Evolutionary conservation across 2,329 filamentous ascomycete genomes (phyloP).

Genomic region (Huntiella decipiens): DNA sequence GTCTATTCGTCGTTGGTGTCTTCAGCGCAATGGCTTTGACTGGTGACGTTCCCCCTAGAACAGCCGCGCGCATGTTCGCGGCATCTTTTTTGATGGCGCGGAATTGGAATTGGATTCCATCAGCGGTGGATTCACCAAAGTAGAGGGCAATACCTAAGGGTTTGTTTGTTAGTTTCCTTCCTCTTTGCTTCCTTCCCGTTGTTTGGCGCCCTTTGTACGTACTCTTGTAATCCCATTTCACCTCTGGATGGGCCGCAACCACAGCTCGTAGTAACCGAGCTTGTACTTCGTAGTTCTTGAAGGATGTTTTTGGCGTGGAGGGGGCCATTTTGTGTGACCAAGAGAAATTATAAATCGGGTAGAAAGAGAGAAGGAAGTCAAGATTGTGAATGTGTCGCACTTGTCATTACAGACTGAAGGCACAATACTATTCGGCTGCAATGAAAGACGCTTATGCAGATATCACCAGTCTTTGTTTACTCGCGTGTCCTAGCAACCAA

Average conservation of each 20-base stretch:
- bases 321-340: constrained; percentile 25
- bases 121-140: constrained; percentile 38
- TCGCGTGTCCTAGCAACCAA: no score
- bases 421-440: no score
- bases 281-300: constrained; percentile 40
- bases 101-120: constrained; percentile 43
- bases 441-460: no score
- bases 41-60: constrained; percentile 27
- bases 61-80: constrained; percentile 26
- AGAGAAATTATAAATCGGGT: no score
- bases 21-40: constrained; percentile 19
- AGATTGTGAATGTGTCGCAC: no score
- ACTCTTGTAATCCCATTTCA: constrained; percentile 44
- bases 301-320: constrained; percentile 28
- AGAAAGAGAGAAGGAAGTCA: no score
- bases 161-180: not conserved
- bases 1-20: constrained; percentile 12
- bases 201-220: constrained; percentile 16
- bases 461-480: no score
- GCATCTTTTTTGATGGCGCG: constrained; percentile 34
- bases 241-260: constrained; percentile 33
- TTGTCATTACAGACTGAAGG: no score
- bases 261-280: constrained; percentile 42
- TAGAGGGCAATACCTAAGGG: constrained; percentile 36
- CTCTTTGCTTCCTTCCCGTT: no score